These are phyloP conservation scores for Diplodia scrobiculata DNA, from an alignment of 2,329 filamentous ascomycete species.

Conservation along the genomic window DNA sequence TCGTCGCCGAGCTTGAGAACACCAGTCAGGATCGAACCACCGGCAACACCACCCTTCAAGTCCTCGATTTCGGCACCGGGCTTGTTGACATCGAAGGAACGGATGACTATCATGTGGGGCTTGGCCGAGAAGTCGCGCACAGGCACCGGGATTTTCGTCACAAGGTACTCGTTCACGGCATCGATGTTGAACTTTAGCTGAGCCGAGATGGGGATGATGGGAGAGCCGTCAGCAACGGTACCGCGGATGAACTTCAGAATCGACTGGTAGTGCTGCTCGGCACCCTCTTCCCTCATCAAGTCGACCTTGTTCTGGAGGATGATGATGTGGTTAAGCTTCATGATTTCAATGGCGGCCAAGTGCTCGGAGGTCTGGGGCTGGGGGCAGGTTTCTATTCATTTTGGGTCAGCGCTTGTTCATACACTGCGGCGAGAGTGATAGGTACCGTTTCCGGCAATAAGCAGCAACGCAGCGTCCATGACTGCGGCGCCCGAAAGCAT, in stretches of 20 bases:
- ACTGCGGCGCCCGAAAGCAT: conserved; percentile 99
- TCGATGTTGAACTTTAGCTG: conserved; percentile 99
- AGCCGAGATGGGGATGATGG: conserved; percentile 94
- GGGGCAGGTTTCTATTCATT: conserved; percentile 74
- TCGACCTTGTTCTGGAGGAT: conserved; percentile 99
- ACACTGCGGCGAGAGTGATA: too few species aligned
- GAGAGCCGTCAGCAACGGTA: conserved; percentile 90
- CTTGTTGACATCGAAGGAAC: conserved; percentile 99
- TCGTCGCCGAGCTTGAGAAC: conserved; percentile 96
- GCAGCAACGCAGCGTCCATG: conserved; percentile 95
- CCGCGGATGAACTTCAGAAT: conserved; percentile 98
- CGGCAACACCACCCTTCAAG: conserved; percentile 96
- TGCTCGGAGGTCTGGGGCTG: conserved; percentile 99
- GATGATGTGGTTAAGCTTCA: conserved; percentile 99
- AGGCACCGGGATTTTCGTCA: conserved; percentile 92
- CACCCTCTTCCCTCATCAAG: conserved; percentile 93
- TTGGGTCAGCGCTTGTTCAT: not conserved
- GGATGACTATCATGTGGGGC: conserved; percentile 98
- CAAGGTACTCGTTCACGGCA: conserved; percentile 92
- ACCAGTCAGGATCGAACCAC: conserved; percentile 94
- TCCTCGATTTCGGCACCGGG: conserved; percentile 98
- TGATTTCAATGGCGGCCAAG: conserved; percentile 98
- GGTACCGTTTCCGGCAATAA: conserved; percentile 82
- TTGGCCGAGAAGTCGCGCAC: conserved; percentile 86
- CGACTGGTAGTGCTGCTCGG: conserved; percentile 90